A percentile compares a stretch with the other conserved stretches of the same genome.
Evolutionary conservation across 257 asterid species (phyloP).

Genomic region (Capsicum rhomboideum): DNA sequence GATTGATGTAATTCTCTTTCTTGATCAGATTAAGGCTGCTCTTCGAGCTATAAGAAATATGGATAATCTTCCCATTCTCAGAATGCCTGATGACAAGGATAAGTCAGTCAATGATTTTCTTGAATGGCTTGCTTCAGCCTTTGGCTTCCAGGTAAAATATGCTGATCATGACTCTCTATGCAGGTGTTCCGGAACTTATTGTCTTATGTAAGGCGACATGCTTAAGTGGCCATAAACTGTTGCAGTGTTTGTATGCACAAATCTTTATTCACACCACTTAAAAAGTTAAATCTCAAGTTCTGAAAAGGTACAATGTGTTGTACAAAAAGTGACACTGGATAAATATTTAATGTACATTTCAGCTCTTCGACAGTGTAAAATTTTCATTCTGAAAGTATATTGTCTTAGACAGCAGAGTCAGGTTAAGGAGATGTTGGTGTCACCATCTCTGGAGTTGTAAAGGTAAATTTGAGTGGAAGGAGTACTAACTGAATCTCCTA

Average conservation of each 20-base stretch:
- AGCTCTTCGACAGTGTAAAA: background rate
- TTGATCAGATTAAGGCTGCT: constrained; percentile 69
- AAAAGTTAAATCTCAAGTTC: background rate
- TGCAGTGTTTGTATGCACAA: background rate
- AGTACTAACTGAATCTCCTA: background rate
- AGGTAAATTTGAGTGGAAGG: background rate
- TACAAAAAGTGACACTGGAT: background rate
- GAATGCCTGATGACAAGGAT: constrained; percentile 46
- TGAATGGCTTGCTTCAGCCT: constrained; percentile 88
- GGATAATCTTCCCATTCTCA: constrained; percentile 59
- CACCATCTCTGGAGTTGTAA: background rate
- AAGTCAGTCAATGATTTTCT: constrained; percentile 65
- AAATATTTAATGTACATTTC: background rate
- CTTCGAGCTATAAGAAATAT: constrained; percentile 61
- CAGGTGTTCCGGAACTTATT: background rate
- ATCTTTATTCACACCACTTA: background rate
- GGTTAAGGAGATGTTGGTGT: background rate
- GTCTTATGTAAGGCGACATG: background rate
- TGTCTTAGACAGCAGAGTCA: background rate
- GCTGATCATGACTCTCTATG: background rate
- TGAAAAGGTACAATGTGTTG: background rate
- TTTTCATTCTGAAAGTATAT: background rate
- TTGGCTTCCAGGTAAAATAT: constrained; percentile 88
- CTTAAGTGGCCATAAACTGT: background rate
- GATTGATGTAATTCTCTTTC: constrained; percentile 8